These are phyloP conservation scores for Acanthamoeba triangularis DNA, from an alignment of 208 protist genomes.

Conservation along the genomic window DNA sequence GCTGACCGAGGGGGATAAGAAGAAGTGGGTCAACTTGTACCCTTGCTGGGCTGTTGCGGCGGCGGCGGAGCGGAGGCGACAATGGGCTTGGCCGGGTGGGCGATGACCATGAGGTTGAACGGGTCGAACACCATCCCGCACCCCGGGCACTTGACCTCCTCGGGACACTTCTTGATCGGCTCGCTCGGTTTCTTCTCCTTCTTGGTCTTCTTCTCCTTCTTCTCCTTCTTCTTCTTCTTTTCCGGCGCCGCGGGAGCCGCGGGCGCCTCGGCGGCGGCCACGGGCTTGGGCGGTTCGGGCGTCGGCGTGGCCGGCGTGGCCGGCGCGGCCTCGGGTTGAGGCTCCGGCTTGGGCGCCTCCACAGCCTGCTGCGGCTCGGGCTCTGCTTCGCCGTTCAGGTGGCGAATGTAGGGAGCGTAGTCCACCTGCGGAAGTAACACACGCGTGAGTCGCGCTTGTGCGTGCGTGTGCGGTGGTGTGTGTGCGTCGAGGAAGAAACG, in stretches of 20 bases:
- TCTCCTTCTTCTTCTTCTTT: no score
- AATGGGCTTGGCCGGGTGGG: constrained; percentile 5
- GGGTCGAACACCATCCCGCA: constrained; percentile 20
- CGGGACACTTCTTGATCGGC: neutral
- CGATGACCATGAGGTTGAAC: neutral
- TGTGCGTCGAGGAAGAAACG: neutral
- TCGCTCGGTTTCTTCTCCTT: constrained; percentile 6
- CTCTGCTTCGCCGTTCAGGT: neutral
- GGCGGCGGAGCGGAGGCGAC: neutral
- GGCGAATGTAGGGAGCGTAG: constrained; percentile 36
- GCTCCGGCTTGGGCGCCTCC: neutral
- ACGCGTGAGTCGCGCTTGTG: no score
- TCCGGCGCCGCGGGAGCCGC: neutral
- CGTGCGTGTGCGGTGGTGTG: no score
- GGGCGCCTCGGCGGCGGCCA: neutral
- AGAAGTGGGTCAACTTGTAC: neutral
- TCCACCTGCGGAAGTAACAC: no score
- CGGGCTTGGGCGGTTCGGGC: neutral
- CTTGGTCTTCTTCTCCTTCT: neutral
- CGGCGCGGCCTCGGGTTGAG: neutral
- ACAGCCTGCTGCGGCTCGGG: neutral
- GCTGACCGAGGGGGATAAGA: neutral
- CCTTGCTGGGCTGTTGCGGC: neutral
- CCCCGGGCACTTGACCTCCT: constrained; percentile 6
- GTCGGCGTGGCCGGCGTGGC: neutral